Conservation (phyloP, 345 rosid species). For the Viola odorata region DNA sequence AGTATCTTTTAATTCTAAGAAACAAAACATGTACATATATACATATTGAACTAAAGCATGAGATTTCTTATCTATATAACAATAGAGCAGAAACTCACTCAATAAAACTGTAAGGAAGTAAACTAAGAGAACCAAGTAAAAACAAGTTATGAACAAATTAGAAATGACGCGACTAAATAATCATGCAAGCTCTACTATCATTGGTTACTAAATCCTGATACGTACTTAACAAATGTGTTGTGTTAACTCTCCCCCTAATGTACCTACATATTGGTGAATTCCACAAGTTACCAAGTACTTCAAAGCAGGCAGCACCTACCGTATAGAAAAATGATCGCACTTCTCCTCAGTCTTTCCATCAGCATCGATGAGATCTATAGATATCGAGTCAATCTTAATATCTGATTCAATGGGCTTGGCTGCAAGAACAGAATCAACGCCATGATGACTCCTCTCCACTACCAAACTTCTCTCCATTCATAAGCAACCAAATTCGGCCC, state of each 20-base stretch:
- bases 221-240: too few relatives aligned
- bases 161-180: not conserved
- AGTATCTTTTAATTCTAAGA: conserved; percentile 6
- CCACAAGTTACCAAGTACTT: too few relatives aligned
- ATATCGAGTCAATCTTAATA: conserved; percentile 48
- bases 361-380: conserved; percentile 41
- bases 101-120: not conserved
- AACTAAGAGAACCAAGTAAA: not conserved
- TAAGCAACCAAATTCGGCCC: conserved; percentile 14
- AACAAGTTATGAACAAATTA: not conserved
- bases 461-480: conserved; percentile 21
- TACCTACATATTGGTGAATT: too few relatives aligned
- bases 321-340: conserved; percentile 67
- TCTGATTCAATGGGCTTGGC: conserved; percentile 40
- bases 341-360: conserved; percentile 30
- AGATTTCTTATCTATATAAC: not conserved
- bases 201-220: too few relatives aligned
- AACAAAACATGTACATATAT: not conserved
- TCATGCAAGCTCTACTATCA: not conserved
- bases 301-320: conserved; percentile 37
- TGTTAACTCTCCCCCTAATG: too few relatives aligned
- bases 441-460: conserved; percentile 30
- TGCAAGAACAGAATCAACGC: conserved; percentile 23
- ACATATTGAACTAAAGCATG: not conserved
- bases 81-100: not conserved